Evolutionary conservation across 2,329 filamentous ascomycete genomes (phyloP).

Genomic region (Colletotrichum sp.): DNA sequence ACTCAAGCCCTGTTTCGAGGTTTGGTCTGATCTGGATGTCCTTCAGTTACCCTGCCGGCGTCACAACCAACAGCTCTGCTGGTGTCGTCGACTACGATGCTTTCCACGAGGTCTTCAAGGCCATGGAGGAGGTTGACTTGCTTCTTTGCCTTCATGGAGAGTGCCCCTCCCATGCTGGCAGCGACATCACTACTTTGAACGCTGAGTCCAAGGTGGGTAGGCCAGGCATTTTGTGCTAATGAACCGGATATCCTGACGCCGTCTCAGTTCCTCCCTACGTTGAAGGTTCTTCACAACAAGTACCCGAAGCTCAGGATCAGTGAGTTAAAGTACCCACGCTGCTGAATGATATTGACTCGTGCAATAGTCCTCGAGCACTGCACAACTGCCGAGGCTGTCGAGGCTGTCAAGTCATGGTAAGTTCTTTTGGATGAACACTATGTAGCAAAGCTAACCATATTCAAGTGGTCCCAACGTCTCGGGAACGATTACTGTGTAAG

Average conservation of each 20-base stretch:
- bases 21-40: not conserved
- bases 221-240: not conserved
- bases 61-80: constrained; percentile 70
- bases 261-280: constrained; percentile 75
- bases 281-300: constrained; percentile 72
- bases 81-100: constrained; percentile 73
- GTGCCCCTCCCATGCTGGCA: constrained; percentile 52
- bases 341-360: not conserved
- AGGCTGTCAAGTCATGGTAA: constrained; percentile 60
- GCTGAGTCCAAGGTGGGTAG: constrained; percentile 61
- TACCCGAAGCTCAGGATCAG: constrained; percentile 75
- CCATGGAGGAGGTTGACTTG: constrained; percentile 84
- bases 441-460: constrained; percentile 32
- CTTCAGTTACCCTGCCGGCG: constrained; percentile 41
- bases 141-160: constrained; percentile 96
- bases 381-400: constrained; percentile 81
- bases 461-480: constrained; percentile 79
- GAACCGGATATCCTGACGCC: not conserved
- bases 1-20: not conserved
- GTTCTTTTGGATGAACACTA: not conserved
- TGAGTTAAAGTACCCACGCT: not conserved
- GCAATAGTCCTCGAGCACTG: constrained; percentile 75
- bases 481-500: constrained; percentile 37
- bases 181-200: constrained; percentile 63
- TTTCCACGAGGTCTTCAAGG: constrained; percentile 82